These are phyloP conservation scores for Russula virescens DNA, from an alignment of 768 basidiomycete genomes.

Conservation along the genomic window DNA sequence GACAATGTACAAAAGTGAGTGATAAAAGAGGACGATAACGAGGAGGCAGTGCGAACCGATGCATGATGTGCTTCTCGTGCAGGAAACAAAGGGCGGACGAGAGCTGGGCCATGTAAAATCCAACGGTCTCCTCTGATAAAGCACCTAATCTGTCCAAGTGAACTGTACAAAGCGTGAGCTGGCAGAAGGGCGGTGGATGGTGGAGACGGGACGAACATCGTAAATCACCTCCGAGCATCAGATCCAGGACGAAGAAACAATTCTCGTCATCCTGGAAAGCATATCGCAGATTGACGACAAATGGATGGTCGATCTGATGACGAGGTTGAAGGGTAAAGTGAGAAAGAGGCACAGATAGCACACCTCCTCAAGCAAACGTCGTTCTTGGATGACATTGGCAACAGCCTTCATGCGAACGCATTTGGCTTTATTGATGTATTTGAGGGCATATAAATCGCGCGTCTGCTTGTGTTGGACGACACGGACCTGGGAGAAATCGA, in stretches of 20 bases:
- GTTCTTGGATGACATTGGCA: conserved; percentile 94
- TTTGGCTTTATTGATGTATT: conserved; percentile 98
- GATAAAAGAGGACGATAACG: conserved; percentile 31
- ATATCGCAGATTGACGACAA: conserved; percentile 90
- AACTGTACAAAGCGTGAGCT: conserved; percentile 42
- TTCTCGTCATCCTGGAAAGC: conserved; percentile 98
- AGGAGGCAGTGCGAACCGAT: conserved; percentile 58
- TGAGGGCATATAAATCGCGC: conserved; percentile 93
- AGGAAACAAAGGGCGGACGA: conserved; percentile 84
- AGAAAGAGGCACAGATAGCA: conserved; percentile 10
- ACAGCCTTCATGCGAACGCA: conserved; percentile 99
- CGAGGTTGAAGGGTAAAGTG: conserved; percentile 27
- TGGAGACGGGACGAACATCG: conserved; percentile 59
- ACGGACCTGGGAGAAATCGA: conserved; percentile 61
- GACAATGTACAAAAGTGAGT: not conserved
- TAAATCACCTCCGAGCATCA: conserved; percentile 94
- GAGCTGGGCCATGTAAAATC: conserved; percentile 87
- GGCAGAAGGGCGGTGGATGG: not conserved
- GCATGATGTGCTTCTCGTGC: conserved; percentile 92
- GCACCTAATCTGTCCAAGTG: conserved; percentile 79
- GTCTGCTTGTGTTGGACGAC: conserved; percentile 99
- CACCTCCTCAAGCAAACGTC: conserved; percentile 92
- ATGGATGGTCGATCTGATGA: conserved; percentile 85
- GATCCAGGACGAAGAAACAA: conserved; percentile 95
- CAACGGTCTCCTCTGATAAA: conserved; percentile 70